Percentiles rank a stretch among this genome's conserved stretches.
Conservation (phyloP, 768 basidiomycete genomes). For the Sporobolomyces roseus region DNA sequence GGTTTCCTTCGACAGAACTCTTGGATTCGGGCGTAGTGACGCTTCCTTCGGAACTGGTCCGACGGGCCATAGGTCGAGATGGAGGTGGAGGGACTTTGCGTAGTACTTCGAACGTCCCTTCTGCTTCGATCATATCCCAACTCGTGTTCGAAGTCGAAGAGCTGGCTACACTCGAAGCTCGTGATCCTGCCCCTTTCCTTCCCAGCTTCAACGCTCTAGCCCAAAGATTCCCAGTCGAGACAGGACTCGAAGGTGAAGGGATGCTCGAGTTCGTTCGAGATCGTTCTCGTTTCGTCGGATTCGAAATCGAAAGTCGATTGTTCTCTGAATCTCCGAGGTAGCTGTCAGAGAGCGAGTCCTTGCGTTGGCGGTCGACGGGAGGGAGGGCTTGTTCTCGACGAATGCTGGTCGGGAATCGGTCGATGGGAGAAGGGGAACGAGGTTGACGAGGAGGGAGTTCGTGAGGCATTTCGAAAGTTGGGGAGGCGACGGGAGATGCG, state of each 20-base stretch:
- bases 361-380: conserved; percentile 4
- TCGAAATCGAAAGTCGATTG: not conserved
- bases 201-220: conserved; percentile 15
- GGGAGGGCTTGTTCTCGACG: conserved; percentile 17
- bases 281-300: not conserved
- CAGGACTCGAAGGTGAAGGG: conserved; percentile 10
- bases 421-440: conserved; percentile 17
- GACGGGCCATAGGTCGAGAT: not conserved
- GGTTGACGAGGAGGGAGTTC: conserved; percentile 1
- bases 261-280: not conserved
- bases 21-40: not conserved
- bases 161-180: conserved; percentile 14
- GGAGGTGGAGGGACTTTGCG: not conserved
- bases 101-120: conserved; percentile 22
- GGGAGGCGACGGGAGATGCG: not conserved
- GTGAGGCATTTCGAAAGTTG: conserved; percentile 14
- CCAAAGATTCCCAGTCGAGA: conserved; percentile 19
- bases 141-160: conserved; percentile 5
- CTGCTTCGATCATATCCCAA: conserved; percentile 13
- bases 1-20: not conserved
- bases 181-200: not conserved
- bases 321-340: conserved; percentile 31
- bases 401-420: conserved; percentile 5
- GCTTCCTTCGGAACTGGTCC: not conserved
- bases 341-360: conserved; percentile 2